These are phyloP conservation scores for Phytophthora niederhauseri DNA, from an alignment of 352 stramenopile species.

Conservation along the genomic window DNA sequence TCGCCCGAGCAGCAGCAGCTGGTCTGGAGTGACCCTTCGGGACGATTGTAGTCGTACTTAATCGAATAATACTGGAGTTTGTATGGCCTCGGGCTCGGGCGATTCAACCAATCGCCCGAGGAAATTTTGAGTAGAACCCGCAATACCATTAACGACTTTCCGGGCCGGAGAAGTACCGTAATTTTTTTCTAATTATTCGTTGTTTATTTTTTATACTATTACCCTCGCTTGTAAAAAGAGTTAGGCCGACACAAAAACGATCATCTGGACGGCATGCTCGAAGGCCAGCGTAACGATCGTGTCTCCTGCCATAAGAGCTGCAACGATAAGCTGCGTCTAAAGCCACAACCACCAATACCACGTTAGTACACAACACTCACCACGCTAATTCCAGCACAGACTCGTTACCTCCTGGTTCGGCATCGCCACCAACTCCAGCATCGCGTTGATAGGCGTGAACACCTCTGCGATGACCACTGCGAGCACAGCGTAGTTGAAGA, in stretches of 20 bases:
- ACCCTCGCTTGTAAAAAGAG: background rate
- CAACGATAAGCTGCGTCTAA: constrained; percentile 49
- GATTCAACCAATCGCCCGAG: too few relatives aligned
- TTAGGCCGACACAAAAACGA: constrained; percentile 26
- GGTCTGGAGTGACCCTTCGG: too few relatives aligned
- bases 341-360: constrained; percentile 12
- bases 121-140: too few relatives aligned
- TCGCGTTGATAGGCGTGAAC: constrained; percentile 90
- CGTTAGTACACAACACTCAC: constrained; percentile 8
- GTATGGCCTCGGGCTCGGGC: too few relatives aligned
- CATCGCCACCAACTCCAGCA: constrained; percentile 92
- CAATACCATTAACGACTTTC: too few relatives aligned
- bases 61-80: too few relatives aligned
- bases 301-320: constrained; percentile 60
- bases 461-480: constrained; percentile 92
- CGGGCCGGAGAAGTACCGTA: too few relatives aligned
- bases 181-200: too few relatives aligned
- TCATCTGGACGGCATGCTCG: constrained; percentile 48
- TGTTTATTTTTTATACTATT: too few relatives aligned
- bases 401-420: constrained; percentile 58
- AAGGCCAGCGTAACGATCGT: constrained; percentile 57
- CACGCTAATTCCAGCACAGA: background rate
- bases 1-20: too few relatives aligned
- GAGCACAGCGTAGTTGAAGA: constrained; percentile 77
- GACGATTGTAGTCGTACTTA: too few relatives aligned